Conservation (phyloP, 2,329 filamentous ascomycete species). For the Septoria linicola region DNA sequence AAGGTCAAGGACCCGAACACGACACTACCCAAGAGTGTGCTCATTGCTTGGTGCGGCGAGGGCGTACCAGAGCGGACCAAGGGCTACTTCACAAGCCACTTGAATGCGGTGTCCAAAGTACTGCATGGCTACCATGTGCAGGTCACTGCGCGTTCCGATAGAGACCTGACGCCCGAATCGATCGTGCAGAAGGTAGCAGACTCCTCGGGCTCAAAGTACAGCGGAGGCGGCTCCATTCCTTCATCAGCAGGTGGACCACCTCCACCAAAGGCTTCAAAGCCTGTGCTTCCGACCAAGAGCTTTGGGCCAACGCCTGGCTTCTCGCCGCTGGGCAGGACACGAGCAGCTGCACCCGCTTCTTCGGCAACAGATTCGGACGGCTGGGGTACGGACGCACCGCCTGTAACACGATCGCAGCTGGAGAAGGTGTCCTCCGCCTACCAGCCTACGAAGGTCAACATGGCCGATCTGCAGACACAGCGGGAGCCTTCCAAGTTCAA, state of each 20-base stretch:
- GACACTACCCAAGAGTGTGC: slow-evolving; percentile 80
- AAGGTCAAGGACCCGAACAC: slow-evolving; percentile 97
- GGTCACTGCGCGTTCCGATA: slow-evolving; percentile 88
- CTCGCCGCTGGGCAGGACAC: slow-evolving; percentile 65
- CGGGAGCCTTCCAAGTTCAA: slow-evolving; percentile 64
- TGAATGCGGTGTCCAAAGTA: slow-evolving; percentile 83
- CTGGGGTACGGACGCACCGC: slow-evolving; percentile 94
- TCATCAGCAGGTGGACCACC: slow-evolving; percentile 56
- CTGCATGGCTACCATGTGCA: slow-evolving; percentile 97
- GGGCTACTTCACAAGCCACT: slow-evolving; percentile 95
- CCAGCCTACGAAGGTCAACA: slow-evolving; percentile 92
- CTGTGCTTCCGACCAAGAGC: slow-evolving; percentile 77
- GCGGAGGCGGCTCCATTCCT: slow-evolving; percentile 57
- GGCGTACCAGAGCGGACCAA: slow-evolving; percentile 98
- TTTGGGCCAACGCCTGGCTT: slow-evolving; percentile 54
- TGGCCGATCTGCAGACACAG: slow-evolving; percentile 77
- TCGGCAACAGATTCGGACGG: slow-evolving; percentile 73
- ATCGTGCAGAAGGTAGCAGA: slow-evolving; percentile 94
- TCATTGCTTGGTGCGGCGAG: slow-evolving; percentile 96
- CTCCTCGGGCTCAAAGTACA: slow-evolving; percentile 93
- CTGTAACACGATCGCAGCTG: slow-evolving; percentile 77
- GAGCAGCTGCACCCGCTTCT: slow-evolving; percentile 54
- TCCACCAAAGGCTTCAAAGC: slow-evolving; percentile 79
- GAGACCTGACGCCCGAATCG: slow-evolving; percentile 79
- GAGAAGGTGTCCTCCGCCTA: slow-evolving; percentile 93